phyloP scores from a whole-genome alignment of 768 basidiomycete genomes.

The Tulasnella calospora region DNA sequence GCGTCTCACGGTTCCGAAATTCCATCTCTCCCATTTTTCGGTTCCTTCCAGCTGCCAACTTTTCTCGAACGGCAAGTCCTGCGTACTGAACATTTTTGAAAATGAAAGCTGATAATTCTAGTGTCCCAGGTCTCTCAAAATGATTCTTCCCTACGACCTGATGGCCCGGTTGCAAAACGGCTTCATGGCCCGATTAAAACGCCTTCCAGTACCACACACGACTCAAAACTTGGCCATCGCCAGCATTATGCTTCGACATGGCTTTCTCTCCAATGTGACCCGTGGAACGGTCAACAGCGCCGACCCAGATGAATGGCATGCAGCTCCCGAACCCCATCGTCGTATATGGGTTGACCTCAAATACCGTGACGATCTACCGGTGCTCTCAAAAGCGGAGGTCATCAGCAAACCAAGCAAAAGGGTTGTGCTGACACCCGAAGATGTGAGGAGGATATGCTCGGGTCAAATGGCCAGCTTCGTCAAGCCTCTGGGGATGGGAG shows the following conservation, averaged over 20 bases:
- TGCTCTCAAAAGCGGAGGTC: slow-evolving; percentile 71
- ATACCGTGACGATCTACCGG: slow-evolving; percentile 84
- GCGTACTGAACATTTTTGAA: not conserved
- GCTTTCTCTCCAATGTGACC: slow-evolving; percentile 78
- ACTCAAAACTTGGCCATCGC: slow-evolving; percentile 90
- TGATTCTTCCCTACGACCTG: slow-evolving; percentile 58
- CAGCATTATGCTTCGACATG: slow-evolving; percentile 83
- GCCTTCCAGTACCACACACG: slow-evolving; percentile 72
- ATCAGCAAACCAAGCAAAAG: slow-evolving; percentile 79
- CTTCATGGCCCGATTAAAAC: slow-evolving; percentile 77
- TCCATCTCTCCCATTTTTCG: slow-evolving; percentile 16
- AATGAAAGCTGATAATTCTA: not conserved
- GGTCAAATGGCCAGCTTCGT: slow-evolving; percentile 78
- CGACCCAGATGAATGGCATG: slow-evolving; percentile 57
- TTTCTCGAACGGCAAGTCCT: not conserved
- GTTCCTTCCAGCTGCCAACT: not conserved
- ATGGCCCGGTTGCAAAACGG: slow-evolving; percentile 90
- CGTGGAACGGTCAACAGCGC: slow-evolving; percentile 67
- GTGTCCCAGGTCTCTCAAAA: not conserved
- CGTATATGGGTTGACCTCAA: slow-evolving; percentile 94
- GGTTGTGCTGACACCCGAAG: slow-evolving; percentile 65
- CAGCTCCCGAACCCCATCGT: slow-evolving; percentile 56
- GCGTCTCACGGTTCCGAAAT: not conserved
- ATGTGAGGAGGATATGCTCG: slow-evolving; percentile 72
- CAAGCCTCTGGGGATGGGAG: slow-evolving; percentile 83